Percentiles rank a stretch among this genome's conserved stretches.
Evolutionary conservation across 768 basidiomycete genomes (phyloP).

Genomic region (Boletus huronensis): DNA sequence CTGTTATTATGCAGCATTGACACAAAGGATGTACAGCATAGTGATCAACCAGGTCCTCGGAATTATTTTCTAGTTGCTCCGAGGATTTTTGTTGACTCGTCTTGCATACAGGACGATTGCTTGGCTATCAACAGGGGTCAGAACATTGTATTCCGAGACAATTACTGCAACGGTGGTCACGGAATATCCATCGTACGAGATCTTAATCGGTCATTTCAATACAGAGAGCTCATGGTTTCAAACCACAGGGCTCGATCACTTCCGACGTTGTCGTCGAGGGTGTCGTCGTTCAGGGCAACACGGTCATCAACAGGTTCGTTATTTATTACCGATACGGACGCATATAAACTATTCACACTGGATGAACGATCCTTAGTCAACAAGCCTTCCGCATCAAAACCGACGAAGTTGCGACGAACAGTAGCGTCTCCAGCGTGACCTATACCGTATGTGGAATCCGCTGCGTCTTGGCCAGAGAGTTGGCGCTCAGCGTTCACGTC

Average conservation of each 20-base stretch:
- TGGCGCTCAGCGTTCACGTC: neutral
- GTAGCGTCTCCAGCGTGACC: conserved; percentile 47
- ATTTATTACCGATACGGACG: neutral
- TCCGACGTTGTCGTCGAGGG: conserved; percentile 46
- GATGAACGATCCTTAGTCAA: conserved; percentile 31
- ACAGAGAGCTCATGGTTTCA: neutral
- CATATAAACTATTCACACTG: neutral
- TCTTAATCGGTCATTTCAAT: neutral
- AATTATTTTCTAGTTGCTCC: neutral
- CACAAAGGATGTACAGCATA: neutral
- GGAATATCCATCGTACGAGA: conserved; percentile 51
- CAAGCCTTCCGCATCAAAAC: conserved; percentile 63
- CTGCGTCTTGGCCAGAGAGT: neutral
- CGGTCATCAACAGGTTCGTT: conserved; percentile 38
- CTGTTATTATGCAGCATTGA: neutral
- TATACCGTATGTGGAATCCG: conserved; percentile 36
- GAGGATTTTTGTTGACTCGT: neutral
- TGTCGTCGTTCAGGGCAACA: conserved; percentile 51
- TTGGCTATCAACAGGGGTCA: conserved; percentile 47
- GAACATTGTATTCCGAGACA: conserved; percentile 48
- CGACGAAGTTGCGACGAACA: conserved; percentile 40
- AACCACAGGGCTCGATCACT: conserved; percentile 48
- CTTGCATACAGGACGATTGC: conserved; percentile 50
- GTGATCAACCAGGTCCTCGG: conserved; percentile 20
- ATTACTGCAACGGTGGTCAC: conserved; percentile 57